These are phyloP conservation scores for Daldinia bambusicola DNA, from an alignment of 495 filamentous ascomycete genomes.

Conservation along the genomic window DNA sequence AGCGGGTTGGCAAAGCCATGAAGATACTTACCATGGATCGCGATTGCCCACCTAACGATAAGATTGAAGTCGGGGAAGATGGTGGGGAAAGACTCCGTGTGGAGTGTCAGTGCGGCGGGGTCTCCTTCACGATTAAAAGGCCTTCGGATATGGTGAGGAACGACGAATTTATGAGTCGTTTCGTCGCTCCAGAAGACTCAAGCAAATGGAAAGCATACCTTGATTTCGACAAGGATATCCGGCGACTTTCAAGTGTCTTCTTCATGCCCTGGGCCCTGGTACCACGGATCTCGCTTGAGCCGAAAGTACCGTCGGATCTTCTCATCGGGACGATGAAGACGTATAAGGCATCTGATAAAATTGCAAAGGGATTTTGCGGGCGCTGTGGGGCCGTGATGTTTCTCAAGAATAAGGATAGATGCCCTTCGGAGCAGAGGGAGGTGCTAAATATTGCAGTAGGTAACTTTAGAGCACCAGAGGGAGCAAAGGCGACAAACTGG, in stretches of 20 bases:
- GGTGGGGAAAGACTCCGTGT: slow-evolving; percentile 49
- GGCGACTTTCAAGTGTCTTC: slow-evolving; percentile 67
- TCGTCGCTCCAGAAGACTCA: slow-evolving; percentile 26
- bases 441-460: slow-evolving; percentile 66
- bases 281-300: slow-evolving; percentile 62
- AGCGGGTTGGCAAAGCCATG: slow-evolving; percentile 47
- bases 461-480: slow-evolving; percentile 62
- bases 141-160: slow-evolving; percentile 37
- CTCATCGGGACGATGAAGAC: slow-evolving; percentile 61
- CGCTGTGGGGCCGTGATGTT: slow-evolving; percentile 72
- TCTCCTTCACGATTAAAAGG: slow-evolving; percentile 55
- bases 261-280: slow-evolving; percentile 71
- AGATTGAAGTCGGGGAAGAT: slow-evolving; percentile 29
- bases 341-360: slow-evolving; percentile 63
- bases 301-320: slow-evolving; percentile 53
- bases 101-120: slow-evolving; percentile 58
- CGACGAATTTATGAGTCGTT: slow-evolving; percentile 21
- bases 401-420: slow-evolving; percentile 26
- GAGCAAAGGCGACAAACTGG: slow-evolving; percentile 59
- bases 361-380: slow-evolving; percentile 69
- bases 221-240: slow-evolving; percentile 69
- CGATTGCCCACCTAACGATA: slow-evolving; percentile 27
- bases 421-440: slow-evolving; percentile 22
- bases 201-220: slow-evolving; percentile 67
- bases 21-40: slow-evolving; percentile 28